Evolutionary conservation across 2,329 filamentous ascomycete genomes (phyloP).

Genomic region (Colletotrichum plurivorum): DNA sequence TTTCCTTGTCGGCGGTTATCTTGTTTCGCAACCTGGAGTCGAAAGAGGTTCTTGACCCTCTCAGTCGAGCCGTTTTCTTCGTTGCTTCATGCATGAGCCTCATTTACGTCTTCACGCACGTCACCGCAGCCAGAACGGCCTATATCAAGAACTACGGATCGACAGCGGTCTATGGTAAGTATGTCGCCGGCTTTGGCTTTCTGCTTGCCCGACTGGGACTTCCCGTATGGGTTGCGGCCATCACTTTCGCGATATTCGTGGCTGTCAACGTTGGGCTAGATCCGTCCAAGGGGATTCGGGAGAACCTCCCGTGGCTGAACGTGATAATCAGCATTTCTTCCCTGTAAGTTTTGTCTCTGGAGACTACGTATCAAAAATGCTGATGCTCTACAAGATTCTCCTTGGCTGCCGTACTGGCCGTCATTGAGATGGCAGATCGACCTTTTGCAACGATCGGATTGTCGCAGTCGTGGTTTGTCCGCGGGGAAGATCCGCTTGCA

Average conservation of each 20-base stretch:
- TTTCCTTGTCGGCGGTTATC: slow-evolving; percentile 26
- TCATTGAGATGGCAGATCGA: slow-evolving; percentile 35
- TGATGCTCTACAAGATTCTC: slow-evolving; percentile 7
- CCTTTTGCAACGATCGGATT: slow-evolving; percentile 33
- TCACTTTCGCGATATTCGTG: slow-evolving; percentile 33
- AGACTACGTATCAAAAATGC: not conserved
- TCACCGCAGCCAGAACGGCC: slow-evolving; percentile 8
- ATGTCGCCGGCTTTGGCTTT: slow-evolving; percentile 26
- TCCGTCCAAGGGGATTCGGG: slow-evolving; percentile 23
- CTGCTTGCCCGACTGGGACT: slow-evolving; percentile 26
- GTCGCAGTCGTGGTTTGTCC: slow-evolving; percentile 30
- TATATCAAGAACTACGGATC: slow-evolving; percentile 23
- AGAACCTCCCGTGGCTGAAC: slow-evolving; percentile 31
- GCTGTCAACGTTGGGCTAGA: slow-evolving; percentile 33
- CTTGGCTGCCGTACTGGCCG: slow-evolving; percentile 16
- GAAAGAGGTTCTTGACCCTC: slow-evolving; percentile 25
- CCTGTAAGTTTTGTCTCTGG: not conserved
- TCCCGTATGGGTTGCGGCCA: slow-evolving; percentile 29
- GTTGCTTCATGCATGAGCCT: slow-evolving; percentile 34
- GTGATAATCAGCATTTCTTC: slow-evolving; percentile 35
- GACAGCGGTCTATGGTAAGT: slow-evolving; percentile 9
- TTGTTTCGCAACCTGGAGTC: slow-evolving; percentile 28
- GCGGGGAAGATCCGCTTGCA: not conserved
- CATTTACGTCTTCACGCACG: slow-evolving; percentile 25
- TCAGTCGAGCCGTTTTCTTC: slow-evolving; percentile 35